Percentiles rank a stretch among this genome's conserved stretches.
Conservation (phyloP, 140 eudicot genomes). For the Stevia rebaudiana region DNA sequence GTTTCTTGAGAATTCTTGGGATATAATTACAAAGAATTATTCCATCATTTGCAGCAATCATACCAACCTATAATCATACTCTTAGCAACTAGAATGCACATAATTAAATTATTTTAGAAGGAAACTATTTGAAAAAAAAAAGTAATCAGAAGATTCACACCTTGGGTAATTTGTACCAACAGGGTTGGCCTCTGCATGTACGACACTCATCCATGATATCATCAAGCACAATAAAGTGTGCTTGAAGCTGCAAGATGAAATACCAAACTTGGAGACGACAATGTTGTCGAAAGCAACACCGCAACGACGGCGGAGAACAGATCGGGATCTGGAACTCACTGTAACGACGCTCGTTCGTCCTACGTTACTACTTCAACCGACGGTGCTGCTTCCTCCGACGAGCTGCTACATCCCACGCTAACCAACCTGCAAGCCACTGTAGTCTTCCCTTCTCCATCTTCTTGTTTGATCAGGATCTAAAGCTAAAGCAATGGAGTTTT, state of each 20-base stretch:
- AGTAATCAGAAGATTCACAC: conserved; percentile 17
- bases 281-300: no score
- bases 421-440: no score
- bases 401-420: no score
- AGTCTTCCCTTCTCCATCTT: no score
- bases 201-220: conserved; percentile 75
- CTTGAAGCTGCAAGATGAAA: conserved; percentile 93
- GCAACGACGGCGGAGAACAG: no score
- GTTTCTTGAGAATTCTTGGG: conserved; percentile 65
- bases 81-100: background rate
- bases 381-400: no score
- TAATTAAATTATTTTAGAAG: background rate
- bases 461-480: no score
- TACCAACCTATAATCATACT: conserved; percentile 50
- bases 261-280: no score
- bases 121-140: background rate
- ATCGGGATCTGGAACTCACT: no score
- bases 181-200: conserved; percentile 82
- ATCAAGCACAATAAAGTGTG: conserved; percentile 80
- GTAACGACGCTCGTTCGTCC: no score
- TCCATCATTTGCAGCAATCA: conserved; percentile 86
- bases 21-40: conserved; percentile 72
- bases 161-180: conserved; percentile 79
- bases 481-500: no score
- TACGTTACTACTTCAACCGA: no score